Base-by-base conservation (phyloP, 495 filamentous ascomycete genomes). In the Hypoxylon perforatum region DNA sequence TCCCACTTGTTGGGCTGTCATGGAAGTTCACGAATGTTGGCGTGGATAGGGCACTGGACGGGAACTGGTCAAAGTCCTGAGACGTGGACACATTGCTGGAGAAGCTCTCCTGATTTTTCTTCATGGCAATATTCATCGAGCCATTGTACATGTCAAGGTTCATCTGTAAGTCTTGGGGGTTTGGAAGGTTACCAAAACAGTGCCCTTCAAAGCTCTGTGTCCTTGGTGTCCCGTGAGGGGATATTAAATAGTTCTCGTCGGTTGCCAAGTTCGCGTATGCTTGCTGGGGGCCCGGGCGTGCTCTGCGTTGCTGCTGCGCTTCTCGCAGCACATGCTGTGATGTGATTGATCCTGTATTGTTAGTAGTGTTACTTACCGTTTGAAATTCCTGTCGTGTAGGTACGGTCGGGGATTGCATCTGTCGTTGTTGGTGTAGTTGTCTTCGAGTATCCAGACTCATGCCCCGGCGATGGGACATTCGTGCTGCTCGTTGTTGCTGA, bases 391-490 rank as follows among this genome's bases (percentile, higher is more conserved):
- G 85, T 74, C 75, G 81, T 66, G 76, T 78, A 66, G 74, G 74
- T 63, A 75, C 70, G 44, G 78, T 72, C 77, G 73, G 73, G 15
- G 73, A 65, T 36, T 77, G 77, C 61, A 75, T 76, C 76, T 81
- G 63, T 28, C 61, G 56, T 15, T 56, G 63, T 41, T 50, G 52
- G 22, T 57, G 52, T 57, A 57, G 66, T 61, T 69, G 84, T 80
- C 76, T 83, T 77, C 86, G 81, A 58, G 87, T 87, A 80, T 93
- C 91, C 58, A 95, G 80, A 77, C 90, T 93, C 79, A 91, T 88
- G 70, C 91, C 91, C 76, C 91, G 86, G 77, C 91, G 85, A 75
- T 94, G 90, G 73, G 83, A 80, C 71, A 79, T 73, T 72, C 79
- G 77, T 25, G 72, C 65, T 35, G 78, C 77, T 61, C 75, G 76